These are phyloP conservation scores for Kickxella alabastrina DNA, from an alignment of 192 early-diverging fungal species.

Conservation along the genomic window DNA sequence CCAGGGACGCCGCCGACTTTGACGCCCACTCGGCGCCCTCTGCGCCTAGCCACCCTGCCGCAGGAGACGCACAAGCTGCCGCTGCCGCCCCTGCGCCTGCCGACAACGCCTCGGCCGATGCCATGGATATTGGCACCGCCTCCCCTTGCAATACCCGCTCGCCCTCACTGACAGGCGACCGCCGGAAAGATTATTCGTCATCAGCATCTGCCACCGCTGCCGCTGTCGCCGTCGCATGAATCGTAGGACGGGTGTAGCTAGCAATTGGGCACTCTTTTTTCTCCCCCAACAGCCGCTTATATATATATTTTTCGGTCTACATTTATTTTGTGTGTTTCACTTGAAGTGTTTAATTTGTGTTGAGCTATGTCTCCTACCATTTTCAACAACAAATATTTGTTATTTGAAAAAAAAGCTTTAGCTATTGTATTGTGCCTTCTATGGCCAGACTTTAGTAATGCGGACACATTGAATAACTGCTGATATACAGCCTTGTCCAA, in stretches of 20 bases:
- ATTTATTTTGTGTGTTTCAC: neutral
- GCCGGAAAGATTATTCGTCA: slow-evolving; percentile 22
- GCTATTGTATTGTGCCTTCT: no score
- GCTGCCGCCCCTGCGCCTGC: neutral
- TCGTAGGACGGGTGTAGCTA: neutral
- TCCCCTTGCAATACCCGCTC: slow-evolving; percentile 8
- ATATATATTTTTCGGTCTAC: neutral
- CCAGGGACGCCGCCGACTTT: slow-evolving; percentile 10
- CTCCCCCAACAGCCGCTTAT: no score
- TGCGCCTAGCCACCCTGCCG: neutral
- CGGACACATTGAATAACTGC: neutral
- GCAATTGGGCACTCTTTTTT: no score
- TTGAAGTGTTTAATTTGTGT: neutral
- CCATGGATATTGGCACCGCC: slow-evolving; percentile 59
- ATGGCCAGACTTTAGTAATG: no score
- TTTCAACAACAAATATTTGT: neutral
- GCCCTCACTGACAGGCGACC: slow-evolving; percentile 9
- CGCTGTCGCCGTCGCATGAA: neutral
- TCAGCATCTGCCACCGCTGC: slow-evolving; percentile 4
- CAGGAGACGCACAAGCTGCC: neutral
- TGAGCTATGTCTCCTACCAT: neutral
- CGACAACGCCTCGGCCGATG: slow-evolving; percentile 52
- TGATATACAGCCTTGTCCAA: no score
- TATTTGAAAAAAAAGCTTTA: no score
- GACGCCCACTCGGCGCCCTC: neutral